Evolutionary conservation across 1,284 basidiomycete genomes (phyloP), one percentile per base, ranked within the genome.

Genomic region (Apiotrichum siamense): DNA sequence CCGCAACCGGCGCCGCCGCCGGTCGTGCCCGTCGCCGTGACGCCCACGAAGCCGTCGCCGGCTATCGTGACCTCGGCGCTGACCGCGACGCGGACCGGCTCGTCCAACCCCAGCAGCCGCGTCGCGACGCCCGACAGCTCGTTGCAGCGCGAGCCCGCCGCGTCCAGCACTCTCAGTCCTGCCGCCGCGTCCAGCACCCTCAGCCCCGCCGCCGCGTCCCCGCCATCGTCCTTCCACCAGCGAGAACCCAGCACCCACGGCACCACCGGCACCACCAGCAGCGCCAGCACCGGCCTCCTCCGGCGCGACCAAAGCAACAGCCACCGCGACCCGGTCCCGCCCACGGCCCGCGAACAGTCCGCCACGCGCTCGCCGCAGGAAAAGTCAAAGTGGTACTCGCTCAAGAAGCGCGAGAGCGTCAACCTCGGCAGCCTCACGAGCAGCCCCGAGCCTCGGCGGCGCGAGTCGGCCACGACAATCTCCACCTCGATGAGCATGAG

Each of bases 321-420:
- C n/a, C n/a, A n/a, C n/a, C n/a, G n/a, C n/a, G n/a, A n/a, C n/a
- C n/a, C n/a, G n/a, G n/a, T n/a, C n/a, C n/a, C n/a, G n/a, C n/a
- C n/a, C n/a, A n/a, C n/a, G n/a, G n/a, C n/a, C n/a, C n/a, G n/a
- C 21, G 35, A 46, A 18, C 3, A 25, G 15, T 38, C 35, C 18
- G 17, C n/a, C 5, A 29, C 35, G 5, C 35, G 26, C n/a, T 38
- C 45, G 20, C 45, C 45, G 20, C 25, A 27, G 13, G 47, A 48
- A 21, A 39, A 44, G 25, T 33, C 46, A 15, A 53, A 53, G 32
- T 53, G 51, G 51, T 53, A 40, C 41, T 40, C 36, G 24, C 41
- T 48, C 37, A 53, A 53, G 46, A 52, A 47, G 50, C 44, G 44
- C 18, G 44, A 52, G 24, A 33, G 44, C 24, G 18, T 36, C 46